phyloP scores from a whole-genome alignment of 768 basidiomycete species.

The Auricularia heimuer region DNA sequence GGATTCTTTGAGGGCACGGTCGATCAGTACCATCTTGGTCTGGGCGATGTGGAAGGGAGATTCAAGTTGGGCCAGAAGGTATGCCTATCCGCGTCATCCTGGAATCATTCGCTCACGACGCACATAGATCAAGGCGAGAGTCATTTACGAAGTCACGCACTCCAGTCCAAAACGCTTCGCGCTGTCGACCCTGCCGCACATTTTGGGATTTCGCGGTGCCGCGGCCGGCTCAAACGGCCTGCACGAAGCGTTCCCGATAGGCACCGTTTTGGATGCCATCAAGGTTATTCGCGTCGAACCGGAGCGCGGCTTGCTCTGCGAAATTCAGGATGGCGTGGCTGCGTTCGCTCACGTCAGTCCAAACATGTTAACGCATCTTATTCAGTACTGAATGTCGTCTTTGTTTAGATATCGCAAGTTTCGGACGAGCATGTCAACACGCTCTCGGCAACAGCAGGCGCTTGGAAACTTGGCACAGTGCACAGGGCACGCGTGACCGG shows the following conservation, averaged over 20 bases:
- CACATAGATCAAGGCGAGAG: conserved; percentile 69
- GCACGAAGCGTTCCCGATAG: conserved; percentile 59
- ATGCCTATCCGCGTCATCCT: conserved; percentile 13
- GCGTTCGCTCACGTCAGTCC: conserved; percentile 75
- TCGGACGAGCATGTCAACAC: conserved; percentile 84
- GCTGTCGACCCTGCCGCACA: conserved; percentile 65
- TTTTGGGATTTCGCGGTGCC: conserved; percentile 45
- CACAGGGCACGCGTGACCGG: conserved; percentile 86
- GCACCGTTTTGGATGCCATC: conserved; percentile 58
- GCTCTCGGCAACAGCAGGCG: conserved; percentile 58
- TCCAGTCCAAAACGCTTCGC: conserved; percentile 73
- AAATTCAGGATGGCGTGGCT: conserved; percentile 50
- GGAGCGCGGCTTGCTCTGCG: conserved; percentile 73
- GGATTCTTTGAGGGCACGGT: conserved; percentile 89
- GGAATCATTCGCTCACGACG: conserved; percentile 33
- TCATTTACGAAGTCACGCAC: conserved; percentile 68
- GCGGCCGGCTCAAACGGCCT: conserved; percentile 25
- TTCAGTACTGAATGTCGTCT: no score
- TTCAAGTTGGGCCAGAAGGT: conserved; percentile 34
- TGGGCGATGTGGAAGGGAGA: conserved; percentile 24
- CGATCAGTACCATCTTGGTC: conserved; percentile 66
- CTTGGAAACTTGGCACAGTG: conserved; percentile 69
- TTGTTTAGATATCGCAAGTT: conserved; percentile 76
- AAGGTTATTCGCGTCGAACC: conserved; percentile 65
- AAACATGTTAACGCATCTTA: no score